A percentile compares a stretch with the other conserved stretches of the same genome.
These are phyloP conservation scores for Ustilago hordei DNA, from an alignment of 1,284 basidiomycete genomes.

Conservation along the genomic window DNA sequence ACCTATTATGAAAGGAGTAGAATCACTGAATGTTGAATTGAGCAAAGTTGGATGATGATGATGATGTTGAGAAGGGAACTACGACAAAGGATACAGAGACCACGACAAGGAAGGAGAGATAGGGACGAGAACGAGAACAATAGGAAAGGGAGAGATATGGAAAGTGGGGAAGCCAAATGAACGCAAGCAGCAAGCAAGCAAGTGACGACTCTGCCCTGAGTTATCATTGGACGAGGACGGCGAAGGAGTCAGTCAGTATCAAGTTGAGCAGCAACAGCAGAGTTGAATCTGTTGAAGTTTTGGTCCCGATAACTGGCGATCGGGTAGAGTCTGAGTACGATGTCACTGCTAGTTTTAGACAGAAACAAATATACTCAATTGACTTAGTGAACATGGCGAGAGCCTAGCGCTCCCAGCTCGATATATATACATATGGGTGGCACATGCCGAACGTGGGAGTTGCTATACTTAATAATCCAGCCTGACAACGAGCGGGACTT, in stretches of 20 bases:
- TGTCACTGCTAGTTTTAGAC: too few relatives aligned
- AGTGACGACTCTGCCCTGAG: neutral
- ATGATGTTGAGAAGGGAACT: neutral
- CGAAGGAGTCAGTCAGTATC: conserved; percentile 1
- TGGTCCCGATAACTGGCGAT: neutral
- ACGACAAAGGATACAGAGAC: conserved; percentile 8
- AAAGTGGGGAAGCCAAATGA: conserved; percentile 6
- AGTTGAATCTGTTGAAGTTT: too few relatives aligned
- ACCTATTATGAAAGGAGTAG: neutral
- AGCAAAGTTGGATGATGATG: neutral
- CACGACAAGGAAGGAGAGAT: conserved; percentile 7
- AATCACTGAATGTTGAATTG: neutral
- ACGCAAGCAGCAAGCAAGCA: neutral
- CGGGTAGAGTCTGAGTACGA: neutral
- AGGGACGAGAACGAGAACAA: neutral
- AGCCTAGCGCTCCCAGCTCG: too few relatives aligned
- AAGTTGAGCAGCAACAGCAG: neutral
- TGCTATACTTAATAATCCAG: too few relatives aligned
- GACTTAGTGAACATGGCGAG: too few relatives aligned
- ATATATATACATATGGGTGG: too few relatives aligned
- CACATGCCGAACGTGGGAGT: too few relatives aligned
- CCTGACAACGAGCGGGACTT: too few relatives aligned
- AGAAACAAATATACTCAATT: too few relatives aligned
- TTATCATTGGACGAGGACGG: conserved; percentile 1
- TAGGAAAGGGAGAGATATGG: neutral